Evolutionary conservation across 768 basidiomycete genomes (phyloP), one percentile per base, ranked within the genome.

Genomic region (Boletus subcaerulescens): DNA sequence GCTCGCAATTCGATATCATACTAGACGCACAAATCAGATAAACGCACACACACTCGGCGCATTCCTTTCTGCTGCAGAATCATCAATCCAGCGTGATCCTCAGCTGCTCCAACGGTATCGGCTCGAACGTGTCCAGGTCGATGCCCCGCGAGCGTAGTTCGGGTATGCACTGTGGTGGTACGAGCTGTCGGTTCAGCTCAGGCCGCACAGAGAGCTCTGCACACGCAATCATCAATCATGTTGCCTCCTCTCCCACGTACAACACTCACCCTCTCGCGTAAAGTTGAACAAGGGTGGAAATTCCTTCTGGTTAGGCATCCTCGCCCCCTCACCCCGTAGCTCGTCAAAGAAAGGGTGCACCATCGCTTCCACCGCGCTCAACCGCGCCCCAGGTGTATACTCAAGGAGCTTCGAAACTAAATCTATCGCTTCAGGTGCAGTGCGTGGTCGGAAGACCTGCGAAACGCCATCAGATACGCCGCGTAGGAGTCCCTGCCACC

Each of bases 341-440:
- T 99, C 97, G 68, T 98, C 95, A 71, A 99, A 99, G 87, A 98
- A 95, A 26, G 91, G 86, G 69, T 96, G 87, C 59, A 92, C 80
- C 93, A 96, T 93, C 24, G 91, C 90, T 73, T 93, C 88, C 63
- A 93, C 81, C 2, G 93, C 89, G 63, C 89, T 92, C 73, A 96
- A 72, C 49, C 97, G 87, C 32, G 91, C 88, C 43, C 87, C 87
- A 10, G 97, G 97, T n/a, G 97, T 99, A 76, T 99, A 99, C 69
- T 98, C 96, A 64, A 99, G 80, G 57, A 99, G 77, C 72, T 92
- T 95, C 17, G 91, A 86, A 57, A 99, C 96, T 53, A 98, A 77
- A 64, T 96, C 91, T 74, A 99, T 98, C 53, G 97, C 94, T 72
- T 98, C 95, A 17, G 88, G 86, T 13, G 95, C 86, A 14, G 97